Base-by-base conservation (phyloP, 2,329 filamentous ascomycete species). In the Fusarium graminum region DNA sequence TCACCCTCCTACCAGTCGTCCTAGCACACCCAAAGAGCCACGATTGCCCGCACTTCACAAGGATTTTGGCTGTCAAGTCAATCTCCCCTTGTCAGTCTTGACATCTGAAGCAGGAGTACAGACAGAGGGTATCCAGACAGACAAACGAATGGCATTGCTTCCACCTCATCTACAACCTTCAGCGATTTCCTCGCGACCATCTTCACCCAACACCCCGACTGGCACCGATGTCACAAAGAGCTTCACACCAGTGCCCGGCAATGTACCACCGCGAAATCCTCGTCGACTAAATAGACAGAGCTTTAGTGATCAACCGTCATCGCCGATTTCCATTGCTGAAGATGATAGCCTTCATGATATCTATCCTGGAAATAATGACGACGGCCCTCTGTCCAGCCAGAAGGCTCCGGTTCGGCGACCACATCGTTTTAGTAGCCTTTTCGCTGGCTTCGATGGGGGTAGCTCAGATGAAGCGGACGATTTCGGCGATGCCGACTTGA, bases 81-180 rank as follows among this genome's bases (percentile, higher is more conserved):
- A 74, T 44, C 53, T 81, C 13, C 64, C 74, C 2, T 63, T 67
- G 13, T 49, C 70, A 4, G 60, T 61, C 17, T 59, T 65, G 5
- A 75, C 70, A 4, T 58, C 43, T 3, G 76, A 79, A 4, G 85
- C 75, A 12, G 75, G 76, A 4, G 80, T 94, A 58, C 95, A 99
- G 80, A 99, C 95, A 0, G 94, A 98, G 70, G 92, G 92, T 59
- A 97, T 98, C 58, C 87, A 92, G 54, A 87, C 96, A 7, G 94
- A 97, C 74, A 87, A 88, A 79, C 87, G 93, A 62, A 81, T 92
- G 42, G 87, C 90, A 62, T 89, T 88, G 68, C 82, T 97, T 26
- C 92, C 93, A 14, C 81, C 88, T 3, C 91, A 95, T 74, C 83
- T 97, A 32, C 88, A 93, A 55, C 93, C 93, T 1, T 94, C 92